Evolutionary conservation across 2,329 filamentous ascomycete genomes (phyloP), one percentile per base, ranked within the genome.

Genomic region (Aspergillus novoparasiticus): DNA sequence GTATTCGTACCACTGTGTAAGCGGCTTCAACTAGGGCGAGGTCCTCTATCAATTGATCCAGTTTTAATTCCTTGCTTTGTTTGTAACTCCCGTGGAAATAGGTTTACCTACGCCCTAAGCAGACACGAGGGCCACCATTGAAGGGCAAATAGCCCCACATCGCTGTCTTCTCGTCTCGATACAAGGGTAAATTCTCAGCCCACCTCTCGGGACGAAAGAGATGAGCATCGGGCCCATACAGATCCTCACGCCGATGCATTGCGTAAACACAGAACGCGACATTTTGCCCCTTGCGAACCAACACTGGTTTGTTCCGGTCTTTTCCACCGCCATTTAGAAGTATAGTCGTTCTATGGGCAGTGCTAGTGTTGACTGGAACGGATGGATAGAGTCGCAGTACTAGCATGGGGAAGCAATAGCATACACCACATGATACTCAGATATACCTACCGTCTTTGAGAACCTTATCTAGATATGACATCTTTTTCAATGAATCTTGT

Each of bases 141-240:
- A 46, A 46, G 10, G 43, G 43, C 1, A 46, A 12, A 21, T 21
- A 46, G 10, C 10, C 43, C 43, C 8, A 12, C 0, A 9, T 12
- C 4, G 19, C n/a, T 8, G 14, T 6, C 10, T 14, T 34, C 34
- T 36, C 34, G 34, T 36, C 34, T 36, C 34, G 34, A 14, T 36
- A 36, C 11, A 14, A 36, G 12, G 34, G 12, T 36, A 36, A 6
- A 6, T 19, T 16, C 6, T n/a, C 26, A 12, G 3, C 46, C 46
- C 57, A 59, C 12, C 57, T 16, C 8, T 59, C 57, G 1, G 57
- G 46, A 9, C 46, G 57, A 34, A 59, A 59, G 6, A n/a, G 23
- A 9, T 53, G 6, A 3, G 57, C 30, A 10, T 59, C 57, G 10
- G 28, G 11, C 0, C 57, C 46, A 8, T 19, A 59, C 12, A 43